A percentile compares a stretch with the other conserved stretches of the same genome.
Conservation (phyloP, 768 basidiomycete species). For the Russula foetens region DNA sequence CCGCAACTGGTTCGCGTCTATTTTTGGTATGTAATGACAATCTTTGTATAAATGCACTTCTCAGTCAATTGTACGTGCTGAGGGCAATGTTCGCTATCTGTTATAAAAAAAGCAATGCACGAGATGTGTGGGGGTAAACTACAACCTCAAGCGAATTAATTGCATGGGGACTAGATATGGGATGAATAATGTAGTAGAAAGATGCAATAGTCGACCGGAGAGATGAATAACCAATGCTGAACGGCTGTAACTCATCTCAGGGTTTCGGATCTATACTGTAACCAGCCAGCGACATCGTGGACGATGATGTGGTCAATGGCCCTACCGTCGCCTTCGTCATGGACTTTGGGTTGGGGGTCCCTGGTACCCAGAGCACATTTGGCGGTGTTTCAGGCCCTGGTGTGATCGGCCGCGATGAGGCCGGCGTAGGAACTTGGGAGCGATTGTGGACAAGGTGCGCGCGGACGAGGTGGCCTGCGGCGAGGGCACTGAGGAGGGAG, state of each 20-base stretch:
- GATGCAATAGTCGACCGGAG: background rate
- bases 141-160: background rate
- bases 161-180: slow-evolving; percentile 11
- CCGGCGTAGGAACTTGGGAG: slow-evolving; percentile 72
- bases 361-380: slow-evolving; percentile 17
- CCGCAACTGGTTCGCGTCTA: too few species aligned
- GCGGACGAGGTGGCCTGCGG: slow-evolving; percentile 89
- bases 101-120: slow-evolving; percentile 5
- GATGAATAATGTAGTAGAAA: slow-evolving; percentile 3
- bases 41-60: background rate
- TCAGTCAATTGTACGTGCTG: background rate
- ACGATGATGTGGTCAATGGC: slow-evolving; percentile 13
- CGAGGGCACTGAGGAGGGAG: slow-evolving; percentile 83
- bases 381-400: slow-evolving; percentile 35
- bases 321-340: slow-evolving; percentile 12
- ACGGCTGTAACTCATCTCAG: background rate
- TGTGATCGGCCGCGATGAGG: slow-evolving; percentile 47
- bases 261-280: slow-evolving; percentile 18
- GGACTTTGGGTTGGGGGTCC: slow-evolving; percentile 10
- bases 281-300: slow-evolving; percentile 16
- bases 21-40: background rate
- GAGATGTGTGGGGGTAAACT: background rate
- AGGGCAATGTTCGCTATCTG: background rate
- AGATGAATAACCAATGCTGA: background rate
- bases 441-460: slow-evolving; percentile 93